Conservation (phyloP, 257 asterid species). For the Plantago major region DNA sequence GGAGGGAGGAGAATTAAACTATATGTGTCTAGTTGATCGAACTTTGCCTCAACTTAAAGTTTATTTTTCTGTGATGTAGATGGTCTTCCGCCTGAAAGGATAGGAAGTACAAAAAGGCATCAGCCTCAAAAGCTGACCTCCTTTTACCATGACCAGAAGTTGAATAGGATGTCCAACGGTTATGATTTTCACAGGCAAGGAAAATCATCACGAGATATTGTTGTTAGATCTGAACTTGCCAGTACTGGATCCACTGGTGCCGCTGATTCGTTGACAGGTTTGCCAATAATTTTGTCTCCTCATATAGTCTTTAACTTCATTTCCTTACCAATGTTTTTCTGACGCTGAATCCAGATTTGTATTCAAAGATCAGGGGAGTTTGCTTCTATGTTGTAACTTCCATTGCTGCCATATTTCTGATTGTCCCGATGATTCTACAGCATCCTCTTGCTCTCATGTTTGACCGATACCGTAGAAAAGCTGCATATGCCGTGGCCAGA, state of each 20-base stretch:
- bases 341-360: constrained; percentile 45
- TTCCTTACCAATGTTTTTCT: constrained; percentile 14
- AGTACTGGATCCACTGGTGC: constrained; percentile 62
- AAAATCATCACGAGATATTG: constrained; percentile 39
- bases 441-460: constrained; percentile 85
- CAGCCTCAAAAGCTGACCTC: constrained; percentile 29
- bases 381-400: constrained; percentile 67
- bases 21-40: neutral
- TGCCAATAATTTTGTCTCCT: constrained; percentile 17
- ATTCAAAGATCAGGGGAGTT: constrained; percentile 69
- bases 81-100: constrained; percentile 27
- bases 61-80: constrained; percentile 27
- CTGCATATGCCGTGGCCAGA: constrained; percentile 71
- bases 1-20: too few relatives aligned
- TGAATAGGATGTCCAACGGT: constrained; percentile 23
- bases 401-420: constrained; percentile 58
- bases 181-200: constrained; percentile 22
- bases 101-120: constrained; percentile 23
- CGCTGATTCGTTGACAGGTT: constrained; percentile 63
- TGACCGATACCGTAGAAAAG: constrained; percentile 74
- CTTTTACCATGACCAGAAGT: constrained; percentile 27
- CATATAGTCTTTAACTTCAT: constrained; percentile 1
- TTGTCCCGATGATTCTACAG: constrained; percentile 64
- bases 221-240: constrained; percentile 66
- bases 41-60: constrained; percentile 1